Evolutionary conservation across 306 rosid species (phyloP).

Genomic region (Delonix regia): DNA sequence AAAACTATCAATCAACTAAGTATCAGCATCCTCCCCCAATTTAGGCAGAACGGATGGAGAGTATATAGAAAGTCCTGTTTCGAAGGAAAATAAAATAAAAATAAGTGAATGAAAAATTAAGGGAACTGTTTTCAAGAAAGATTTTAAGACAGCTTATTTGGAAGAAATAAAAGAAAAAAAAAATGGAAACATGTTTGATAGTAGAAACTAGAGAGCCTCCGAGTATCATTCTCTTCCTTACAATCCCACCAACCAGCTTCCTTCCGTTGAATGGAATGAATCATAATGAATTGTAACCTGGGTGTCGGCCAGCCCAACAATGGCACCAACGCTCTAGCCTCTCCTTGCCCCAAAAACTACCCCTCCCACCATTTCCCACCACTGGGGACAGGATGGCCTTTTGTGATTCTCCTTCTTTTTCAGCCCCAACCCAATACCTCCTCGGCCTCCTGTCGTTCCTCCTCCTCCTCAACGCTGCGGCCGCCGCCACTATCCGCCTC

Average conservation of each 20-base stretch:
- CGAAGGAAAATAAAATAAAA: neutral
- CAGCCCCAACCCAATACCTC: neutral
- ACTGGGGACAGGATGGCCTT: slow-evolving; percentile 78
- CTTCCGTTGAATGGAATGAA: neutral
- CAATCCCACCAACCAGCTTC: slow-evolving; percentile 53
- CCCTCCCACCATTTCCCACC: slow-evolving; percentile 29
- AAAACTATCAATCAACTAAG: neutral
- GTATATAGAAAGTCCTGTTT: slow-evolving; percentile 21
- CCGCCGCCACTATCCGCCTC: slow-evolving; percentile 45
- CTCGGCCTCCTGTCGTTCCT: slow-evolving; percentile 22
- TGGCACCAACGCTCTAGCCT: slow-evolving; percentile 59
- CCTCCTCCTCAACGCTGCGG: neutral
- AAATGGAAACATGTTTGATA: slow-evolving; percentile 19
- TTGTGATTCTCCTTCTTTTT: slow-evolving; percentile 48
- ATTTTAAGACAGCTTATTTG: neutral
- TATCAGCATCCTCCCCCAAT: neutral
- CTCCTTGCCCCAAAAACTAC: slow-evolving; percentile 30
- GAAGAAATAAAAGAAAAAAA: neutral
- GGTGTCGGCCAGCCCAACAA: slow-evolving; percentile 43
- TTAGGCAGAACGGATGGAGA: slow-evolving; percentile 15
- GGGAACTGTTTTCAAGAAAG: neutral
- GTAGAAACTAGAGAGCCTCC: slow-evolving; percentile 39
- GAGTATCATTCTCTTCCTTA: slow-evolving; percentile 71
- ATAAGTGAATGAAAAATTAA: neutral
- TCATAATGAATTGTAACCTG: slow-evolving; percentile 42